phyloP scores from a whole-genome alignment of 1,284 basidiomycete species.

The Naganishia liquefaciens region DNA sequence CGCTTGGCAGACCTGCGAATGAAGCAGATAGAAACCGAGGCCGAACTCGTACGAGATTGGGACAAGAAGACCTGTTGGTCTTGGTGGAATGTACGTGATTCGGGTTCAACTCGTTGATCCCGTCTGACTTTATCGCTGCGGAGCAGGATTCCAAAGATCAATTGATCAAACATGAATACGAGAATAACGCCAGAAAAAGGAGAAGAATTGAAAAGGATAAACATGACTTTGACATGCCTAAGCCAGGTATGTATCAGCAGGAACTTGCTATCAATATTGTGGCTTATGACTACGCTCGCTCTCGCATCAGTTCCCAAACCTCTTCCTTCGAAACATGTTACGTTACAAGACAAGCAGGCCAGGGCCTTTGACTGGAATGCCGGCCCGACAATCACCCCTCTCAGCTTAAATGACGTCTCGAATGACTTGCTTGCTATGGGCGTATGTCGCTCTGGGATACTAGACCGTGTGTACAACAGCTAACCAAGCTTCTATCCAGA shows the following conservation, averaged over 20 bases:
- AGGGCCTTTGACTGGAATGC: conserved; percentile 46
- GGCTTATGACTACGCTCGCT: neutral
- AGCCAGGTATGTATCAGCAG: conserved; percentile 46
- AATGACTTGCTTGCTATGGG: conserved; percentile 49
- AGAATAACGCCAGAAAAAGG: conserved; percentile 57
- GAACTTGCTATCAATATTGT: neutral
- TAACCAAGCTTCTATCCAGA: neutral
- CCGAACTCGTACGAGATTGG: conserved; percentile 51
- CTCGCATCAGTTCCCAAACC: conserved; percentile 48
- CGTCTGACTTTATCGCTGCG: conserved; percentile 3
- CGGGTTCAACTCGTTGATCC: too few species aligned
- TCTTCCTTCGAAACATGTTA: conserved; percentile 39
- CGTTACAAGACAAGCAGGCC: conserved; percentile 36
- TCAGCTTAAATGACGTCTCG: conserved; percentile 42
- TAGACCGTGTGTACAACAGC: neutral
- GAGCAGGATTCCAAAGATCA: conserved; percentile 45
- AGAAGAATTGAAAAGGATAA: conserved; percentile 59
- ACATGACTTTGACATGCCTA: conserved; percentile 57
- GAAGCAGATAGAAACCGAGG: conserved; percentile 54
- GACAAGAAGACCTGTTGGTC: conserved; percentile 56
- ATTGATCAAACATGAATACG: conserved; percentile 56
- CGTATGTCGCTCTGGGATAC: conserved; percentile 38
- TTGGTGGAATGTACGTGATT: conserved; percentile 55
- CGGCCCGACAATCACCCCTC: conserved; percentile 42
- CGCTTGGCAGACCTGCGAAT: conserved; percentile 48